phyloP scores from a whole-genome alignment of 345 rosid species.

The Excoecaria cochinchinensis region DNA sequence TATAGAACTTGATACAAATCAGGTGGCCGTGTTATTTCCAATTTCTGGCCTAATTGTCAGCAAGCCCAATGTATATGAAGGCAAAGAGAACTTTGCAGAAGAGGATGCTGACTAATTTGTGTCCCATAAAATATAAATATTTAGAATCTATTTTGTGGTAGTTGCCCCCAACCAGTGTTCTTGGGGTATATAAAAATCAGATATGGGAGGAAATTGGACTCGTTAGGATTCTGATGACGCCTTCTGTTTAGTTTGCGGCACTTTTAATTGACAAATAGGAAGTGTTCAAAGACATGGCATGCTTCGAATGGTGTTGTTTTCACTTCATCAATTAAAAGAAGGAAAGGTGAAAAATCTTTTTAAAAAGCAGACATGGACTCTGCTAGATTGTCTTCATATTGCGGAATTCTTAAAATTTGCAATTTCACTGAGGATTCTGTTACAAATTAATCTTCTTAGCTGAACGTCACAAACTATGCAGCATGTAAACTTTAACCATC shows the following conservation, averaged over 20 bases:
- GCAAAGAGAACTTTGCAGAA: neutral
- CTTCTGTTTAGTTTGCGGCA: neutral
- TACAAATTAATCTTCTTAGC: neutral
- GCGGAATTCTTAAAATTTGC: neutral
- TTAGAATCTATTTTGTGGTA: neutral
- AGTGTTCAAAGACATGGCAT: neutral
- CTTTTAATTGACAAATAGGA: neutral
- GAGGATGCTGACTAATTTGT: neutral
- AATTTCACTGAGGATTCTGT: neutral
- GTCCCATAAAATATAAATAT: neutral
- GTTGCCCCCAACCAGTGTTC: neutral
- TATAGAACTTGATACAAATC: neutral
- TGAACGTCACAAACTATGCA: neutral
- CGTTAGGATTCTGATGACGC: neutral
- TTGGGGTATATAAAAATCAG: neutral
- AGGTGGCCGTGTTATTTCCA: neutral
- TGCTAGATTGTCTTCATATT: neutral
- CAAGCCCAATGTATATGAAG: neutral
- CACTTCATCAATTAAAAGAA: neutral
- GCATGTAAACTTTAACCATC: neutral
- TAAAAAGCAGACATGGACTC: neutral
- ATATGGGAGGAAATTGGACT: neutral
- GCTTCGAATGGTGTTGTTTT: neutral
- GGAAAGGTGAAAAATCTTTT: neutral
- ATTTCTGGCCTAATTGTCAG: neutral